A percentile compares a stretch with the other conserved stretches of the same genome.
phyloP scores from a whole-genome alignment of 805 yeast species.

The Grigorovia jiainica region DNA sequence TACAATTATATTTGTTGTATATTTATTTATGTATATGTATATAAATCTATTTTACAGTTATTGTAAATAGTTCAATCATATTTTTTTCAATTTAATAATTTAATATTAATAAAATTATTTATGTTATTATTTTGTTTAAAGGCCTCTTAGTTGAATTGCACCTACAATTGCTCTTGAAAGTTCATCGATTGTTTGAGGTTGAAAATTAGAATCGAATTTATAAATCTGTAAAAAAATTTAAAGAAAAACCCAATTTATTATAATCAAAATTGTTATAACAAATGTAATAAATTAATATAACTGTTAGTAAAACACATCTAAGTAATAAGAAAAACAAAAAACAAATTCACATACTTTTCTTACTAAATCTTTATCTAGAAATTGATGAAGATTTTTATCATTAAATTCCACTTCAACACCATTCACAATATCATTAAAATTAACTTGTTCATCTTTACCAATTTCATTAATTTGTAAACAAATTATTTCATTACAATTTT shows the following conservation, averaged over 20 bases:
- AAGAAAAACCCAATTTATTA: neutral
- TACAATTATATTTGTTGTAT: neutral
- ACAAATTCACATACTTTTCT: conserved; percentile 27
- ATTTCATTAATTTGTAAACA: conserved; percentile 5
- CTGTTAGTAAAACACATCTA: conserved; percentile 6
- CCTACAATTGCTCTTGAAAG: conserved; percentile 38
- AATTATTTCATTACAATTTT: conserved; percentile 36
- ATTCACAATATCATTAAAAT: conserved; percentile 12
- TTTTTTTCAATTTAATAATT: neutral
- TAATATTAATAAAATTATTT: no score
- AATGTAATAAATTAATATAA: no score
- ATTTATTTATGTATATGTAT: neutral
- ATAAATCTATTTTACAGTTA: neutral
- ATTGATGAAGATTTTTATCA: conserved; percentile 25
- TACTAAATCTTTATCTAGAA: conserved; percentile 29
- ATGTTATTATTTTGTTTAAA: conserved; percentile 7
- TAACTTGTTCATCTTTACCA: conserved; percentile 10
- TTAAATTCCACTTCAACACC: conserved; percentile 30
- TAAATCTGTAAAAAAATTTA: conserved; percentile 16
- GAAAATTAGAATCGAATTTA: conserved; percentile 18
- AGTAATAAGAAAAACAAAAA: neutral
- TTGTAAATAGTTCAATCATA: neutral
- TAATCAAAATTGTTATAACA: no score
- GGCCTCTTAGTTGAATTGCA: conserved; percentile 42
- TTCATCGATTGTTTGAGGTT: conserved; percentile 13